Evolutionary conservation across 495 filamentous ascomycete genomes (phyloP), one percentile per base, ranked within the genome.

Genomic region (Annulohypoxylon bovei): DNA sequence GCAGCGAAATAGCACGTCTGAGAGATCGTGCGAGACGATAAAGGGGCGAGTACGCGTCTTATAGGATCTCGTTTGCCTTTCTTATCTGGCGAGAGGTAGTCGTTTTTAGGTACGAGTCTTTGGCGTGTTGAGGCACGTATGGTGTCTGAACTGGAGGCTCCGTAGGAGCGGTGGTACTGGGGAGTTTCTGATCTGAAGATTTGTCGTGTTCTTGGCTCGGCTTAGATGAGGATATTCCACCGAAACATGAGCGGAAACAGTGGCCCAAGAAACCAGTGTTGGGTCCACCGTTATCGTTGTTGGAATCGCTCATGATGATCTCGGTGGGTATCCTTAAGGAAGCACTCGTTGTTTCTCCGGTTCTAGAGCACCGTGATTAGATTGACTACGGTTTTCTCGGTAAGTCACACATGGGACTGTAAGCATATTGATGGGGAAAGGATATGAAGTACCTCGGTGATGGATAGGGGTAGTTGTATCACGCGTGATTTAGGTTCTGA

Each of bases 41-140:
- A 14, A 25, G 14, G 8, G 18, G 22, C n/a, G 8, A 18, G 20
- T 27, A 40, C 6, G 39, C 53, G 37, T n/a, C 6, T 62, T 68
- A 80, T n/a, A 77, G 61, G 32, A 75, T 74, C 46, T 78, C 77
- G 52, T 81, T 81, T 6, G 74, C 76, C 40, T 64, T 64, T 50
- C 65, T 80, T 72, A 84, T 84, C 11, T 54, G 44, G 6, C 63
- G 63, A 6, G 80, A 67, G 6, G 81, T 81, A 14, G 81, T 76
- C 0, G 83, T 84, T 64, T 69, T 77, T 16, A 83, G 65, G 68
- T 79, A 80, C n/a, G 82, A 78, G 6, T 72, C 57, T 6, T 71
- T 78, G 3, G 84, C 80, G 49, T 86, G 80, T 1, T 75, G 78
- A 22, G 83, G 84, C 4, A 64, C 67, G 58, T 82, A 73, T 11